A percentile compares a stretch with the other conserved stretches of the same genome.
These are phyloP conservation scores for Lolium multiflorum DNA, from an alignment of 176 grass and related monocot genomes.

Conservation along the genomic window DNA sequence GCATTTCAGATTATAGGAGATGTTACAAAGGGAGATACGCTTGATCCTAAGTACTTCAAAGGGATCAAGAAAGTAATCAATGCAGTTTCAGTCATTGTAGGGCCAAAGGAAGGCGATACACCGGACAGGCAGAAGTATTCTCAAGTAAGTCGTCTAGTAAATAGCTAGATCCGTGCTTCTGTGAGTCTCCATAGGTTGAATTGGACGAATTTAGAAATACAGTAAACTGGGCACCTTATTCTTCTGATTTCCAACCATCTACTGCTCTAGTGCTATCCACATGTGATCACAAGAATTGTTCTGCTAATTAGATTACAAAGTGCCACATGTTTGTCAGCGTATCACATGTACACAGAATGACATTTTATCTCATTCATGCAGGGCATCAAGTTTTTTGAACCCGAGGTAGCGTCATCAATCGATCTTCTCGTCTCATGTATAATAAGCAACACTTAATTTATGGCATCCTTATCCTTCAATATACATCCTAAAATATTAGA, in stretches of 20 bases:
- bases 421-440: constrained; percentile 42
- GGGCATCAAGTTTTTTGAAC: constrained; percentile 98
- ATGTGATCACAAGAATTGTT: background rate
- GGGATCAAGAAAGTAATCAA: constrained; percentile 82
- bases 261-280: background rate
- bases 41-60: constrained; percentile 81
- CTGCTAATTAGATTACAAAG: background rate
- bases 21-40: constrained; percentile 77
- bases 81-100: constrained; percentile 91
- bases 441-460: constrained; percentile 41
- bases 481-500: constrained; percentile 11
- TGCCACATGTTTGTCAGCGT: constrained; percentile 20
- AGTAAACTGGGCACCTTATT: background rate
- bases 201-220: background rate
- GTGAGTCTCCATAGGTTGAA: background rate
- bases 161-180: constrained; percentile 1
- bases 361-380: constrained; percentile 51
- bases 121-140: constrained; percentile 92
- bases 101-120: constrained; percentile 99
- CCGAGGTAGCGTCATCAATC: constrained; percentile 69
- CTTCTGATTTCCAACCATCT: background rate
- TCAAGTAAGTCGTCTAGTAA: constrained; percentile 64
- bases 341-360: constrained; percentile 18
- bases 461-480: constrained; percentile 24
- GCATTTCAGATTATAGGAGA: constrained; percentile 78